Evolutionary conservation across 306 rosid species (phyloP).

Genomic region (Glycyrrhiza uralensis): DNA sequence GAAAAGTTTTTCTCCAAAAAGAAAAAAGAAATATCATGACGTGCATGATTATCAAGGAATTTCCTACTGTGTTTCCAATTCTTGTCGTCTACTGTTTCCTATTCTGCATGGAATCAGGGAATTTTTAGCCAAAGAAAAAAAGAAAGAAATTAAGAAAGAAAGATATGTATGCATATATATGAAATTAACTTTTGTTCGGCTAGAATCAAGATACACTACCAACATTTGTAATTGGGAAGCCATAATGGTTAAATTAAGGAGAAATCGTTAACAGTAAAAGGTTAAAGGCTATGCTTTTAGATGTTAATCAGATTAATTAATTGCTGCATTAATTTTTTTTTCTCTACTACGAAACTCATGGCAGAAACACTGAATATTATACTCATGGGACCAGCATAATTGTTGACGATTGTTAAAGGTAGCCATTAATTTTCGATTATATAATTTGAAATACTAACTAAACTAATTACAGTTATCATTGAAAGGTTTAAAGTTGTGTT

Average conservation of each 20-base stretch:
- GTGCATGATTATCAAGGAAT: not conserved
- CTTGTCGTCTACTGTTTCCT: no score
- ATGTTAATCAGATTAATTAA: not conserved
- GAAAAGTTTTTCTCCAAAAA: not conserved
- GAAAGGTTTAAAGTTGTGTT: constrained; percentile 18
- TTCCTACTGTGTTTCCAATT: no score
- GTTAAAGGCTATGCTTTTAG: not conserved
- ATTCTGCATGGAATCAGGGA: not conserved
- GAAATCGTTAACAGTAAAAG: not conserved
- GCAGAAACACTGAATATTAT: not conserved
- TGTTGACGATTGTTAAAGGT: constrained; percentile 21
- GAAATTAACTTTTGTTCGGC: not conserved
- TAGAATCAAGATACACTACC: not conserved
- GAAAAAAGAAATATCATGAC: not conserved
- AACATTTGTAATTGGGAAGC: not conserved
- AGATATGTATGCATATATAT: not conserved
- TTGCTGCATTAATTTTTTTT: not conserved
- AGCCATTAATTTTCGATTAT: constrained; percentile 32
- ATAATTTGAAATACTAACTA: constrained; percentile 36
- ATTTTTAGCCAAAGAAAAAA: not conserved
- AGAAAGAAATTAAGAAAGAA: not conserved
- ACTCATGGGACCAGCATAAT: constrained; percentile 28
- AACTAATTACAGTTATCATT: constrained; percentile 31
- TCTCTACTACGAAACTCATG: not conserved
- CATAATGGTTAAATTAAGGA: not conserved